These are phyloP conservation scores for Nissolia schottii DNA, from an alignment of 306 rosid genomes.

Conservation along the genomic window DNA sequence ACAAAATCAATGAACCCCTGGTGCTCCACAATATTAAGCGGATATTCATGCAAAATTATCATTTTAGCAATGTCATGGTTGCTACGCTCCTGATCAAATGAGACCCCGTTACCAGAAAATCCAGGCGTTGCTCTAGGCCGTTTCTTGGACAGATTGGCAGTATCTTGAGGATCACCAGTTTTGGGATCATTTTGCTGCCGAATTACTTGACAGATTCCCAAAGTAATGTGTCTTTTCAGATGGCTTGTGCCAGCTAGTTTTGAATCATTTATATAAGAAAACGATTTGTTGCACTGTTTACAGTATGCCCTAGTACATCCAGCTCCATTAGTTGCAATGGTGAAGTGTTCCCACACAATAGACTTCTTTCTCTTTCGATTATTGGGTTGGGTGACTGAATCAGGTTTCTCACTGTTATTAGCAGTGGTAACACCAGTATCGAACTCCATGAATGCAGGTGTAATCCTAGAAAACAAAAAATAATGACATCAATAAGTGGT, in stretches of 20 bases:
- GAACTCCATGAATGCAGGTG: slow-evolving; percentile 36
- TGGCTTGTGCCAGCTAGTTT: slow-evolving; percentile 89
- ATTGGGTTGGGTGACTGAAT: slow-evolving; percentile 38
- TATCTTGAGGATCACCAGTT: slow-evolving; percentile 26
- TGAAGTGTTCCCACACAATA: slow-evolving; percentile 85
- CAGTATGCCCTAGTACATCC: slow-evolving; percentile 67
- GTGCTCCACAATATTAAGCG: slow-evolving; percentile 82
- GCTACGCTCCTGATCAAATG: slow-evolving; percentile 67
- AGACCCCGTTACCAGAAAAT: slow-evolving; percentile 29
- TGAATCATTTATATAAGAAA: slow-evolving; percentile 72
- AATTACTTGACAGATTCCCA: slow-evolving; percentile 69
- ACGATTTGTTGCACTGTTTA: slow-evolving; percentile 72
- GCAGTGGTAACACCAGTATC: slow-evolving; percentile 24
- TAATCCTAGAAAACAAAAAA: slow-evolving; percentile 28
- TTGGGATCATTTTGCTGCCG: slow-evolving; percentile 51
- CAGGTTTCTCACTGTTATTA: slow-evolving; percentile 37
- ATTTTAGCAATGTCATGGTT: slow-evolving; percentile 66
- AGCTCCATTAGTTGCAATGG: slow-evolving; percentile 55
- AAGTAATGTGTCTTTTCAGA: slow-evolving; percentile 68
- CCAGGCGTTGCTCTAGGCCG: slow-evolving; percentile 42
- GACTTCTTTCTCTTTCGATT: slow-evolving; percentile 72
- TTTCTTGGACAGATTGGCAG: slow-evolving; percentile 48
- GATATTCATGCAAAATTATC: slow-evolving; percentile 84
- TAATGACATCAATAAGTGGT: slow-evolving; percentile 1
- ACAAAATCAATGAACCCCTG: slow-evolving; percentile 63